A percentile compares a stretch with the other conserved stretches of the same genome.
Conservation (phyloP, 495 filamentous ascomycete genomes). For the Lophium mytilinum region DNA sequence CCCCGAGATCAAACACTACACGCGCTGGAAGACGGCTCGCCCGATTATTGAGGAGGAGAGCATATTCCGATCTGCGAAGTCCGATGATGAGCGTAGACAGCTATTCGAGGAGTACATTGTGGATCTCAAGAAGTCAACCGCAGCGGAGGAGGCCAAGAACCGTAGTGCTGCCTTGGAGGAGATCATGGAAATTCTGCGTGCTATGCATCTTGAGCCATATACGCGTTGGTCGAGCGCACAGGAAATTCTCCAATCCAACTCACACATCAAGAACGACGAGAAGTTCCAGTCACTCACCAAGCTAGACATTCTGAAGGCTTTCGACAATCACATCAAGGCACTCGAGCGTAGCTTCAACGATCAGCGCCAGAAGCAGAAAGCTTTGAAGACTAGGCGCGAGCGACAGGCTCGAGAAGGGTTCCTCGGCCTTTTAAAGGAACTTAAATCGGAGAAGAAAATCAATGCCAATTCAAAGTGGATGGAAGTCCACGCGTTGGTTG, state of each 20-base stretch:
- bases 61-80: constrained; percentile 82
- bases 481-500: constrained; percentile 67
- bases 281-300: constrained; percentile 85
- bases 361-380: constrained; percentile 77
- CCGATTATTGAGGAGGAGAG: constrained; percentile 94
- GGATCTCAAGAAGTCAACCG: constrained; percentile 69
- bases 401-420: constrained; percentile 80
- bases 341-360: constrained; percentile 88
- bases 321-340: constrained; percentile 89
- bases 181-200: constrained; percentile 71
- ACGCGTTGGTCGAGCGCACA: constrained; percentile 93
- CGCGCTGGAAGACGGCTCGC: constrained; percentile 91
- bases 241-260: constrained; percentile 66
- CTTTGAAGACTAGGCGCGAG: constrained; percentile 67
- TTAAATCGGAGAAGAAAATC: constrained; percentile 71
- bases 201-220: constrained; percentile 80
- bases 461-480: constrained; percentile 88
- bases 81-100: constrained; percentile 82
- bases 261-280: constrained; percentile 72
- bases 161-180: constrained; percentile 82
- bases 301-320: constrained; percentile 83
- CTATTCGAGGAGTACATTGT: constrained; percentile 91
- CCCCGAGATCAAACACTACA: constrained; percentile 96
- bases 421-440: constrained; percentile 59
- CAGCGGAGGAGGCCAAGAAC: constrained; percentile 60